A percentile compares a stretch with the other conserved stretches of the same genome.
Evolutionary conservation across 1,284 basidiomycete genomes (phyloP).

Genomic region (Moesziomyces sp.): DNA sequence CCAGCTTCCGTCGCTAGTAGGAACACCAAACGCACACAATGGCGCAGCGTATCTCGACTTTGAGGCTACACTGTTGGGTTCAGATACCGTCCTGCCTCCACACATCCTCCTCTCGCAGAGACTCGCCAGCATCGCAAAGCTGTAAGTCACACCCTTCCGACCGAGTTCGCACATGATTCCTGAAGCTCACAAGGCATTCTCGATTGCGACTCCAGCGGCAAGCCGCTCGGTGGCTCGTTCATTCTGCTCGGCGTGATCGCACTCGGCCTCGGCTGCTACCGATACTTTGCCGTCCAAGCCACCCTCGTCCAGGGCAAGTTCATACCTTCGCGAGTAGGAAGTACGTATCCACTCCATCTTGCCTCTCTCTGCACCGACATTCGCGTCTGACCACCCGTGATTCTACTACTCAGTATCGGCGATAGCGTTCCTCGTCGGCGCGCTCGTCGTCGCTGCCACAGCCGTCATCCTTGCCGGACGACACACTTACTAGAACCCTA

Average conservation of each 20-base stretch:
- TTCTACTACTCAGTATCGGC: slow-evolving; percentile 20
- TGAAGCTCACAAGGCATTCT: background rate
- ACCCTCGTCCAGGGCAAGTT: slow-evolving; percentile 51
- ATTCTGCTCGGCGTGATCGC: slow-evolving; percentile 56
- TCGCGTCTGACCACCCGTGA: background rate
- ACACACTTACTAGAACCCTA: slow-evolving; percentile 2
- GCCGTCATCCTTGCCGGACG: slow-evolving; percentile 43
- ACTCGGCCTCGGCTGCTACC: slow-evolving; percentile 45
- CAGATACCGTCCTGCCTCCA: slow-evolving; percentile 8
- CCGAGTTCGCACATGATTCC: no score
- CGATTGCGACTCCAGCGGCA: slow-evolving; percentile 26
- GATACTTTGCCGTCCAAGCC: slow-evolving; percentile 58
- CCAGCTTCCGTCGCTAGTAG: slow-evolving; percentile 59
- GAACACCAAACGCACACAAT: slow-evolving; percentile 1
- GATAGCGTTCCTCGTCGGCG: slow-evolving; percentile 35
- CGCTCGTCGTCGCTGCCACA: slow-evolving; percentile 42
- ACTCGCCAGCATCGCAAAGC: slow-evolving; percentile 34
- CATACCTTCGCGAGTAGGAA: slow-evolving; percentile 51
- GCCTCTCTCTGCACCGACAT: background rate
- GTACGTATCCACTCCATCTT: slow-evolving; percentile 30
- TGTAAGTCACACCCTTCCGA: slow-evolving; percentile 8
- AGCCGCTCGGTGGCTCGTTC: slow-evolving; percentile 58
- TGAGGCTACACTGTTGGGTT: slow-evolving; percentile 4
- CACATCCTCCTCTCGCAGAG: slow-evolving; percentile 17
- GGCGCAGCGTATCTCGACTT: slow-evolving; percentile 15